Evolutionary conservation across 441 rosid species (phyloP), one percentile per base, ranked within the genome.

Genomic region (Pelargonium myrrhifolium): DNA sequence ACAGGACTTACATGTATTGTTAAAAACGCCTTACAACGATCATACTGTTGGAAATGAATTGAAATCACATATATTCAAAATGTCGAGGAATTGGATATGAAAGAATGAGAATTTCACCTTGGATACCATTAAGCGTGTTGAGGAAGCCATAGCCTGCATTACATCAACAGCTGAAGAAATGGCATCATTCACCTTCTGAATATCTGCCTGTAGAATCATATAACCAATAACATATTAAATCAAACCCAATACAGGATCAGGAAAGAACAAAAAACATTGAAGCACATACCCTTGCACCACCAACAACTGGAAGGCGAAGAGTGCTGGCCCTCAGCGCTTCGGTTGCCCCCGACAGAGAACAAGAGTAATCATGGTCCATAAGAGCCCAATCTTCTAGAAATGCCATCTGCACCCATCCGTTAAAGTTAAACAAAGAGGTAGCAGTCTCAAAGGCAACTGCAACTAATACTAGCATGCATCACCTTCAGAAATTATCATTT

Each of bases 81-180:
- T 8, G 9, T 43, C 14, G 12, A 4, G 14, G 11, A 43, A 43
- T 43, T 43, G 49, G 49, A 43, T 43, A 7, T 9, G 14, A 9
- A 8, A 10, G 14, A 10, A 43, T 2, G 9, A 68, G 31, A 65
- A 53, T 22, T 24, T 72, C 70, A 89, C 98, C 95, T 90, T 88
- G 39, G 92, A 75, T 17, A 78, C 70, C 74, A 87, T 71, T 72
- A 81, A 62, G 77, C 86, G 76, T 71, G 88, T 77, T 37, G 97
- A 89, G 71, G 92, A 83, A 18, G 85, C 85, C 91, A 93, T 86
- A 65, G 93, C 85, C 72, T 89, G 96, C 95, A 93, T 85, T 43
- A 93, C 89, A 77, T 89, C 92, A 74, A 83, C 85, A 8, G 92
- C 98, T 26, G 95, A 93, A 75, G 80, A 81, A 77, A 93, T 77